These are phyloP conservation scores for Gryganskiella cystojenkinii DNA, from an alignment of 192 early-diverging fungal species.

Conservation along the genomic window DNA sequence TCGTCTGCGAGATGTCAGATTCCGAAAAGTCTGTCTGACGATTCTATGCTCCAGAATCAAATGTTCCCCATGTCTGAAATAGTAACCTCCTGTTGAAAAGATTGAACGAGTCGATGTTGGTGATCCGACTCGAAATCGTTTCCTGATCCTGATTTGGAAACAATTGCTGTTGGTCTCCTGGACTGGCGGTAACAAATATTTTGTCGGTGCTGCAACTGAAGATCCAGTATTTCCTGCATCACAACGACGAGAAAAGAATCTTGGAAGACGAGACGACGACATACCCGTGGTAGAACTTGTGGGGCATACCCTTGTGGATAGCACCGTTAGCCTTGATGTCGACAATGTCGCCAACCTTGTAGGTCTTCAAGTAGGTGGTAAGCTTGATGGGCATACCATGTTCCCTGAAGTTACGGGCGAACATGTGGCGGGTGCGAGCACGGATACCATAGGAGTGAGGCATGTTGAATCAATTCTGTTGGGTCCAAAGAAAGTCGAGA, in stretches of 20 bases:
- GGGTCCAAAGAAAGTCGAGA: constrained; percentile 3
- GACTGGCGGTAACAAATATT: background rate
- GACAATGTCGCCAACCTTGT: constrained; percentile 99
- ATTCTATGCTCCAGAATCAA: too few relatives aligned
- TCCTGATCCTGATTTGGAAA: background rate
- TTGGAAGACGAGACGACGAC: constrained; percentile 9
- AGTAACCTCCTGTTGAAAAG: too few relatives aligned
- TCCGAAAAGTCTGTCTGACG: too few relatives aligned
- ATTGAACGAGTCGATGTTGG: too few relatives aligned
- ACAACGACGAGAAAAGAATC: background rate
- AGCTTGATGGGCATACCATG: constrained; percentile 89
- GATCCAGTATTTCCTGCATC: constrained; percentile 3
- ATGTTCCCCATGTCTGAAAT: too few relatives aligned
- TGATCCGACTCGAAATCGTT: too few relatives aligned
- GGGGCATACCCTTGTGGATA: constrained; percentile 99
- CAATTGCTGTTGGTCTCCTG: background rate
- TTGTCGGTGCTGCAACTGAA: too few relatives aligned
- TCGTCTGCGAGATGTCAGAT: too few relatives aligned
- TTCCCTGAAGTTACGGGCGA: constrained; percentile 95
- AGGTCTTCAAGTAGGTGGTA: constrained; percentile 98
- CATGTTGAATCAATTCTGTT: constrained; percentile 67
- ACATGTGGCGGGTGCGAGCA: constrained; percentile 98
- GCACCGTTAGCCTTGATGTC: constrained; percentile 99
- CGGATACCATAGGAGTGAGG: constrained; percentile 93
- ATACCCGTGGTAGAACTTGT: constrained; percentile 99